Evolutionary conservation across 208 protist genomes (phyloP).

Genomic region (Blastocrithidia nonstop): DNA sequence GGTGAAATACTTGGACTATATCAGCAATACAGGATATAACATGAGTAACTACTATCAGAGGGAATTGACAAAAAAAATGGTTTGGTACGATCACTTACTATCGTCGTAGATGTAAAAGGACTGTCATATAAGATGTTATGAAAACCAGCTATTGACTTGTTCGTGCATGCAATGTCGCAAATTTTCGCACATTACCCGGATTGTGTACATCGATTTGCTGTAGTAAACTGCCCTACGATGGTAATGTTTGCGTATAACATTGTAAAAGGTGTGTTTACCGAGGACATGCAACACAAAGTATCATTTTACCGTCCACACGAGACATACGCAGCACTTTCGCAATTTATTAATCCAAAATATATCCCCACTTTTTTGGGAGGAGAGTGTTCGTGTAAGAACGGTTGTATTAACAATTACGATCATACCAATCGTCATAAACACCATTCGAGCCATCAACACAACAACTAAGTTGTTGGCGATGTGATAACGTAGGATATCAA

Average conservation of each 20-base stretch:
- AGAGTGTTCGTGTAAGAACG: slow-evolving; percentile 26
- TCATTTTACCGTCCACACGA: slow-evolving; percentile 26
- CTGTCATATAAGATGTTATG: slow-evolving; percentile 49
- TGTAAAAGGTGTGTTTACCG: slow-evolving; percentile 25
- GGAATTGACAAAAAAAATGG: slow-evolving; percentile 14
- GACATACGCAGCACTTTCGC: slow-evolving; percentile 19
- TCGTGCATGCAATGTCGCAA: slow-evolving; percentile 15
- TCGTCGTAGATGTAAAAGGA: slow-evolving; percentile 31
- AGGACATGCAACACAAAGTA: slow-evolving; percentile 29
- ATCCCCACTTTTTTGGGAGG: slow-evolving; percentile 46
- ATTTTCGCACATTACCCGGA: slow-evolving; percentile 33
- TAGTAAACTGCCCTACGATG: slow-evolving; percentile 50
- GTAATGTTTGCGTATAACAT: slow-evolving; percentile 43
- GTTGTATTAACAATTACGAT: slow-evolving; percentile 10
- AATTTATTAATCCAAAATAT: slow-evolving; percentile 24
- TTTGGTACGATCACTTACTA: slow-evolving; percentile 19
- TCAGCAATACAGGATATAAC: slow-evolving; percentile 2
- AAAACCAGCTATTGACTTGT: slow-evolving; percentile 29
- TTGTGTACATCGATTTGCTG: slow-evolving; percentile 34
- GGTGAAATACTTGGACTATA: slow-evolving; percentile 10
- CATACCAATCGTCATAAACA: slow-evolving; percentile 2
- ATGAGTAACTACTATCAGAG: background rate
- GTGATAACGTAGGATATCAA: slow-evolving; percentile 31
- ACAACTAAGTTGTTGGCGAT: slow-evolving; percentile 15
- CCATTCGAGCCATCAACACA: no score